These are phyloP conservation scores for Myxozyma sirexii DNA, from an alignment of 805 yeast genomes.

Conservation along the genomic window DNA sequence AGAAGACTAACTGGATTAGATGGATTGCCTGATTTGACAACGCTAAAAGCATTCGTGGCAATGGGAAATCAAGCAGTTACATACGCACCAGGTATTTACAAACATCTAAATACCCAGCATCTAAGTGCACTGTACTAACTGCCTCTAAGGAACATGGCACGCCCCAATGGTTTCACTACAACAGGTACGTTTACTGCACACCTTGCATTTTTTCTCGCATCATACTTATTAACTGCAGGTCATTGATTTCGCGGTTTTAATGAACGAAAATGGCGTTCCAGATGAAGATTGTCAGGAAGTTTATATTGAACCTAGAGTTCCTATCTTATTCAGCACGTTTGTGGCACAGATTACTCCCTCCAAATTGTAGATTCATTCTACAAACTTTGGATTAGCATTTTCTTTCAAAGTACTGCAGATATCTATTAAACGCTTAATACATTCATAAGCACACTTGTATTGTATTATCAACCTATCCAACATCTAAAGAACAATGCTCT, in stretches of 20 bases:
- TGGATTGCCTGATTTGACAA: conserved; percentile 62
- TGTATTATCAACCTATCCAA: too few species aligned
- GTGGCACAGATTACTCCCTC: background rate
- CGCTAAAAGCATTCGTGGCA: conserved; percentile 69
- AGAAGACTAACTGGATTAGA: conserved; percentile 39
- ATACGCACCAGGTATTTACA: conserved; percentile 32
- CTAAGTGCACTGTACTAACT: background rate
- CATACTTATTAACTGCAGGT: conserved; percentile 33
- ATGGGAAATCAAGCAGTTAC: conserved; percentile 87
- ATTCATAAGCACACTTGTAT: too few species aligned
- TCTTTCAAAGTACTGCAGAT: background rate
- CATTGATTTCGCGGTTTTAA: conserved; percentile 84
- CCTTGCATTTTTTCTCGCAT: too few species aligned
- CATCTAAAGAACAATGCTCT: too few species aligned
- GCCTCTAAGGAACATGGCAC: conserved; percentile 72
- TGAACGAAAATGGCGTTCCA: conserved; percentile 78
- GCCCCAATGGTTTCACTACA: conserved; percentile 93
- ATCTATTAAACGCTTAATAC: background rate
- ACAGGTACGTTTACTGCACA: conserved; percentile 38
- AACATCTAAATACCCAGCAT: too few species aligned
- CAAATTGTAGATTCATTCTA: background rate
- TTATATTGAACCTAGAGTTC: conserved; percentile 62
- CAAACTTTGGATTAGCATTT: background rate
- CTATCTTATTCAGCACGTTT: conserved; percentile 36
- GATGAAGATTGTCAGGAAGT: conserved; percentile 84